Evolutionary conservation across 2,329 filamentous ascomycete genomes (phyloP).

Genomic region (Lachnellula subtilissima): DNA sequence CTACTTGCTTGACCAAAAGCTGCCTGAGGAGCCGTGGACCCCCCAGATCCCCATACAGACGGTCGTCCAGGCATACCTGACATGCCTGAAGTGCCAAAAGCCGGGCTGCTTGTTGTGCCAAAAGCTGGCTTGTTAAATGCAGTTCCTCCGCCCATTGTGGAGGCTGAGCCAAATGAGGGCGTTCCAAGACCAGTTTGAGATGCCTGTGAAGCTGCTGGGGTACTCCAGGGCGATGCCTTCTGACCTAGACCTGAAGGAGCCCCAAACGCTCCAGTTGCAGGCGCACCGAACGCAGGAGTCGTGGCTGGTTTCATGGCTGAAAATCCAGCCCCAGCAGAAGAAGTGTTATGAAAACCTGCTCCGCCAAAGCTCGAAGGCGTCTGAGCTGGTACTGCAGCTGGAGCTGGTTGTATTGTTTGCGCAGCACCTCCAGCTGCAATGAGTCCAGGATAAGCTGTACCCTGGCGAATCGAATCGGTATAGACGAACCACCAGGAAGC

Average conservation of each 20-base stretch:
- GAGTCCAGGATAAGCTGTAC: conserved; percentile 69
- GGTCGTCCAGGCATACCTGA: conserved; percentile 42
- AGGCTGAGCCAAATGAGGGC: conserved; percentile 39
- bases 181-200: conserved; percentile 43
- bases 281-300: conserved; percentile 31
- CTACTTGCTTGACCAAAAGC: conserved; percentile 54
- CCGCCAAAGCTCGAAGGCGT: conserved; percentile 3
- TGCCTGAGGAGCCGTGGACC: conserved; percentile 27
- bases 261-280: conserved; percentile 32
- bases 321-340: conserved; percentile 23
- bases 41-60: conserved; percentile 49
- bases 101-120: conserved; percentile 10
- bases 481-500: conserved; percentile 91
- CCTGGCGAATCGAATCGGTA: conserved; percentile 73
- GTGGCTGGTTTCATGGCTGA: conserved; percentile 29
- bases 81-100: conserved; percentile 32
- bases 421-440: conserved; percentile 35
- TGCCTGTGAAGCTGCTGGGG: conserved; percentile 29
- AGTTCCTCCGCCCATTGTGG: conserved; percentile 2
- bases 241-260: conserved; percentile 42
- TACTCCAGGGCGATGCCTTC: conserved; percentile 48
- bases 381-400: conserved; percentile 14
- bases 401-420: conserved; percentile 20
- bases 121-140: conserved; percentile 22
- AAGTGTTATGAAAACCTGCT: not conserved